phyloP scores from a whole-genome alignment of 331 rosid genomes.

The Saraca asoca region DNA sequence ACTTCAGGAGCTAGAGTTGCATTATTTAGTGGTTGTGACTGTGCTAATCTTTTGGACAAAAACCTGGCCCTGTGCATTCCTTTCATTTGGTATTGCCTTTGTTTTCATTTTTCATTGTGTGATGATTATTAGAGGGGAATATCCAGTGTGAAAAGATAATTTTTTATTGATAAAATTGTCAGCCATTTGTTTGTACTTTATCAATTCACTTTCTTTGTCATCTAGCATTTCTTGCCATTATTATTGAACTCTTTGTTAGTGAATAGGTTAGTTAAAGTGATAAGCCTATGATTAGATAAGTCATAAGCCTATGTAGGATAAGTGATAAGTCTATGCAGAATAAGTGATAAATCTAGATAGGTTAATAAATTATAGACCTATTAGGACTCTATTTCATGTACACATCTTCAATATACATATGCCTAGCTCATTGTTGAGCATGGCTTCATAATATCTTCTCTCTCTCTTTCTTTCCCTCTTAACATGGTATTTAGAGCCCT shows the following conservation, averaged over 20 bases:
- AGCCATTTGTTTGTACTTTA: conserved; percentile 13
- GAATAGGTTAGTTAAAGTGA: too few species aligned
- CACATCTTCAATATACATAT: too few species aligned
- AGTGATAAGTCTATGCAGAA: too few species aligned
- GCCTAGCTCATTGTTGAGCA: too few species aligned
- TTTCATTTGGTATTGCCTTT: background rate
- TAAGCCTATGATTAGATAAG: too few species aligned
- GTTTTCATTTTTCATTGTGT: conserved; percentile 16
- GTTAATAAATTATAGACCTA: too few species aligned
- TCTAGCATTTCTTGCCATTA: background rate
- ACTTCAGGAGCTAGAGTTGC: conserved; percentile 10
- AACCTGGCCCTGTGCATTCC: background rate
- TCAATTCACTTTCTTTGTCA: background rate
- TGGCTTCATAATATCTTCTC: too few species aligned
- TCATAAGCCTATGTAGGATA: too few species aligned
- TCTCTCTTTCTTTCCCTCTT: too few species aligned
- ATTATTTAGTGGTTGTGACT: background rate
- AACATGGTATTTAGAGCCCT: too few species aligned
- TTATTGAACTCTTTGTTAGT: background rate
- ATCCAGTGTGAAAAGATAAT: background rate
- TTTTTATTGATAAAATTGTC: conserved; percentile 4
- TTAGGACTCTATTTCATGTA: too few species aligned
- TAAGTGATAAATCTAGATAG: too few species aligned
- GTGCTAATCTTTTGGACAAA: background rate
- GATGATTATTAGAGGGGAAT: background rate